Conservation (phyloP, 2,329 filamentous ascomycete genomes). For the Cadophora sp. region DNA sequence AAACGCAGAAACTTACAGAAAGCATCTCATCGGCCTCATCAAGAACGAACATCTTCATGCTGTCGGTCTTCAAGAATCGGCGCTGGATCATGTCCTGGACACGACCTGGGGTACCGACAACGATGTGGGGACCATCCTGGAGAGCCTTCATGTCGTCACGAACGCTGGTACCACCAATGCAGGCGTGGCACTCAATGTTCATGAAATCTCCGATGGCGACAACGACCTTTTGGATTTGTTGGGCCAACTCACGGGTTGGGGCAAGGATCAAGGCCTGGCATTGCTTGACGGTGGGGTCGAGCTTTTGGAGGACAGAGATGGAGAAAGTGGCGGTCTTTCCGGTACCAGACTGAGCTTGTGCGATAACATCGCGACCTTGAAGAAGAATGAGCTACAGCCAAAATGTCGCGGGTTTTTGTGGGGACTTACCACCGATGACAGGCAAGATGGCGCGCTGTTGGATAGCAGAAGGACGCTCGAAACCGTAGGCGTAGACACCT, state of each 20-base stretch:
- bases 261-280: conserved; percentile 98
- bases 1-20: conserved; percentile 66
- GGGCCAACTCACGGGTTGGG: conserved; percentile 96
- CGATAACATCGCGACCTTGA: conserved; percentile 95
- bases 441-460: conserved; percentile 99
- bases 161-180: conserved; percentile 97
- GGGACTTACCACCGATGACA: conserved; percentile 91
- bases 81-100: conserved; percentile 99
- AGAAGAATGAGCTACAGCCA: conserved; percentile 34
- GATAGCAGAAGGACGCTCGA: conserved; percentile 99
- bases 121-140: conserved; percentile 93
- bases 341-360: conserved; percentile 99
- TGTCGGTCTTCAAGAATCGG: conserved; percentile 93
- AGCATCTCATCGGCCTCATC: conserved; percentile 99
- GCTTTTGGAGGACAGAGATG: conserved; percentile 98
- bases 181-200: conserved; percentile 98
- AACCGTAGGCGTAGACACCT: conserved; percentile 98
- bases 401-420: conserved; percentile 14
- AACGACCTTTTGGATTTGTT: conserved; percentile 99
- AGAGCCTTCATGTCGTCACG: conserved; percentile 99
- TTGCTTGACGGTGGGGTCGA: conserved; percentile 92
- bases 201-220: conserved; percentile 99
- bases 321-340: conserved; percentile 99
- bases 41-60: conserved; percentile 99
- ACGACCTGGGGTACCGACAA: conserved; percentile 97